phyloP scores from a whole-genome alignment of 495 filamentous ascomycete genomes.

The Neurospora discreta region DNA sequence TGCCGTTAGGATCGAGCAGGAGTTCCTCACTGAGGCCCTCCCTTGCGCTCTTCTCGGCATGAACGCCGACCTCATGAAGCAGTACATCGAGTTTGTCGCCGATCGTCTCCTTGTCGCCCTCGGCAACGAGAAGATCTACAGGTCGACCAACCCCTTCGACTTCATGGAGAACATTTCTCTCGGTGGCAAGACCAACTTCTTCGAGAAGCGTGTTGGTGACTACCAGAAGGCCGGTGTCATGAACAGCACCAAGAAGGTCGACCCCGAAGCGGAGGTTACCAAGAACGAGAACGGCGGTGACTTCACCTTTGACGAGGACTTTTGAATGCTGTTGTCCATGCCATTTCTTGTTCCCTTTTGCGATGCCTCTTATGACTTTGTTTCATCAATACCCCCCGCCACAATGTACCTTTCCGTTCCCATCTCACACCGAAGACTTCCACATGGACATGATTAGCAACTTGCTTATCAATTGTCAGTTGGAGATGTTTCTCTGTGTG shows the following conservation, averaged over 20 bases:
- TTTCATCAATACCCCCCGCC: slow-evolving; percentile 9
- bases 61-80: slow-evolving; percentile 95
- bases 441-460: background rate
- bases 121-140: slow-evolving; percentile 88
- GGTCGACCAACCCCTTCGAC: slow-evolving; percentile 91
- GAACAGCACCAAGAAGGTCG: slow-evolving; percentile 77
- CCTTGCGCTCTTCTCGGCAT: slow-evolving; percentile 89
- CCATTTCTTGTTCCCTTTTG: background rate
- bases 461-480: background rate
- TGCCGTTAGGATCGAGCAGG: slow-evolving; percentile 89
- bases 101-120: slow-evolving; percentile 87
- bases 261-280: slow-evolving; percentile 34
- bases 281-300: slow-evolving; percentile 61
- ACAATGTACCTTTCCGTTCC: slow-evolving; percentile 1
- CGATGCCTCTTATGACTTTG: slow-evolving; percentile 7
- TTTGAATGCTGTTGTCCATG: slow-evolving; percentile 43
- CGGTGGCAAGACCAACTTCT: slow-evolving; percentile 99
- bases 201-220: slow-evolving; percentile 98
- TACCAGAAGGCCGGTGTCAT: slow-evolving; percentile 99
- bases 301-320: slow-evolving; percentile 94
- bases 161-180: slow-evolving; percentile 99
- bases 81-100: slow-evolving; percentile 99
- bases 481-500: background rate
- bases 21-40: slow-evolving; percentile 94
- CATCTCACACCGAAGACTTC: background rate